Evolutionary conservation across 345 rosid genomes (phyloP), one percentile per base, ranked within the genome.

Genomic region (Clarkia xantiana): DNA sequence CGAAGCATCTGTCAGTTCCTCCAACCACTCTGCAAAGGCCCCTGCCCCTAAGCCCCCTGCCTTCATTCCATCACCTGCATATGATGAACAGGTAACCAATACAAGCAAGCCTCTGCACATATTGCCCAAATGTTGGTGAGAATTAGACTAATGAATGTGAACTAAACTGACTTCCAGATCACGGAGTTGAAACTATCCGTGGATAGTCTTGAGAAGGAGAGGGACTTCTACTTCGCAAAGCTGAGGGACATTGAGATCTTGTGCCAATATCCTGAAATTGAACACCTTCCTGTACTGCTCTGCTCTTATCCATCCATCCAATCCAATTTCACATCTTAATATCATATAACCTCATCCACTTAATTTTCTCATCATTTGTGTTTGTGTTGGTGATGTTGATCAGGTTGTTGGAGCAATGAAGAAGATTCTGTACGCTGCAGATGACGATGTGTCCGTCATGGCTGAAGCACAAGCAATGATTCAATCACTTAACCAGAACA

Each of bases 191-290:
- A 93, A 77, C 78, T 93, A 15, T 82, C 81, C 42, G 82, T 93
- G 18, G 99, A 93, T 62, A 82, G 91, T 63, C 84, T 93, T 41
- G 97, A 93, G 64, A 93, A 93, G 71, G 97, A 93, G 68, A 76
- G 99, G 66, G 95, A 93, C 61, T 93, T 82, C 69, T 93, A 93
- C 62, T 87, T 93, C 54, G 79, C 71, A 7, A 93, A 87, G 67
- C 68, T 87, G 47, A 74, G 97, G 67, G 99, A 93, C 51, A 78
- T 93, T 6, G 95, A 87, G 78, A 82, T 87, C 40, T 56, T 93
- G 63, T 84, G 95, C 67, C 91, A 84, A 65, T 77, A 67, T 45
- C 80, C 77, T 4, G 77, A 58, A 61, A 68, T 81, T 10, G 91
- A 93, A 42, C 60, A 70, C 61, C 64, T 79, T 18, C 74, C 88